These are phyloP conservation scores for Trichoderma sp. DNA, from an alignment of 2,329 filamentous ascomycete species.

Conservation along the genomic window DNA sequence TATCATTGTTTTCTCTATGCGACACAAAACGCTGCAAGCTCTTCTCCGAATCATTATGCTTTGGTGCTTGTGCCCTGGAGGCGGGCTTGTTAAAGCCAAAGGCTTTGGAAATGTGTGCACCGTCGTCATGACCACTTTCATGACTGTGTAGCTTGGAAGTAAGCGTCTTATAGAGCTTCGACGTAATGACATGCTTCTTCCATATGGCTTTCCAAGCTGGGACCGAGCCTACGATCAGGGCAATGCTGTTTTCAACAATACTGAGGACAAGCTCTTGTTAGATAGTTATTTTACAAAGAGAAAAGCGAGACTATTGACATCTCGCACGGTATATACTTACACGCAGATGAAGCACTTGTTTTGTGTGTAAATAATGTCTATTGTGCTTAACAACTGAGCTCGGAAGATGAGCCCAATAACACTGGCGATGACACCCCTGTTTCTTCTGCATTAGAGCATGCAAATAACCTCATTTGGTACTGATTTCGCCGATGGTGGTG, in stretches of 20 bases:
- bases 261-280: constrained; percentile 11
- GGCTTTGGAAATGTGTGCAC: background rate
- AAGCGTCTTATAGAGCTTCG: background rate
- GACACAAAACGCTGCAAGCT: background rate
- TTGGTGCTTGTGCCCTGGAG: background rate
- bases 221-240: constrained; percentile 31
- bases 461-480: too few relatives aligned
- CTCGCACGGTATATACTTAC: background rate
- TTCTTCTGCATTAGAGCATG: background rate
- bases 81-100: background rate
- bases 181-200: background rate
- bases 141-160: background rate
- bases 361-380: background rate
- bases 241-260: constrained; percentile 30
- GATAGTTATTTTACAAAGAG: background rate
- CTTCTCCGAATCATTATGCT: background rate
- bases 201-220: constrained; percentile 27
- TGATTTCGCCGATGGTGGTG: background rate
- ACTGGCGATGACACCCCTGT: constrained; percentile 17
- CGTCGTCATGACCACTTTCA: background rate
- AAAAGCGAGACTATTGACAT: background rate
- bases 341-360: constrained; percentile 8
- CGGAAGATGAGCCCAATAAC: background rate
- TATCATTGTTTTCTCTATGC: background rate
- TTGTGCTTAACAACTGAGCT: background rate